Evolutionary conservation across 1,284 basidiomycete species (phyloP).

Genomic region (Cutaneotrichosporon mucoides): DNA sequence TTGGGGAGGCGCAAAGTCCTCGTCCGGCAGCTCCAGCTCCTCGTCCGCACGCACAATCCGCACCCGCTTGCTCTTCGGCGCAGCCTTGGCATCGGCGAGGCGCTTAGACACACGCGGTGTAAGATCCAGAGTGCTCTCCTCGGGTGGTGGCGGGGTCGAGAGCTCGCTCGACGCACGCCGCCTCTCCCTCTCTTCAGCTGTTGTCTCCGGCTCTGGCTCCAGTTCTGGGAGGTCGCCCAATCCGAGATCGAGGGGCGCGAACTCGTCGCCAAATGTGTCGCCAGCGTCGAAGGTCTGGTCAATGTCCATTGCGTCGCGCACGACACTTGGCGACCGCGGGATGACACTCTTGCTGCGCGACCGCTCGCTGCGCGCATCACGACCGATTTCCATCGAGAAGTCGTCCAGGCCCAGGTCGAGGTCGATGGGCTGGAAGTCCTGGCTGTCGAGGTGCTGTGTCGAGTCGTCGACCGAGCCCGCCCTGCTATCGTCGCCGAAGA

Average conservation of each 20-base stretch:
- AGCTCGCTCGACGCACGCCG: conserved; percentile 53
- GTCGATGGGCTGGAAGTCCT: conserved; percentile 60
- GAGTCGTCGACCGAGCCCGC: conserved; percentile 34
- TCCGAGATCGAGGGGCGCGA: conserved; percentile 10
- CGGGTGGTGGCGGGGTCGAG: conserved; percentile 43
- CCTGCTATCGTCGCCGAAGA: conserved; percentile 39
- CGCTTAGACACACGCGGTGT: conserved; percentile 55
- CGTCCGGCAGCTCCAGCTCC: conserved; percentile 75
- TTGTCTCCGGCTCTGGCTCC: background rate
- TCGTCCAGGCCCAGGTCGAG: conserved; percentile 33
- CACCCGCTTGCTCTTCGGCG: conserved; percentile 55
- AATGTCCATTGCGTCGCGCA: conserved; percentile 50
- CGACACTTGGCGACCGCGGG: conserved; percentile 2
- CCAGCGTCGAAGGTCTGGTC: conserved; percentile 17
- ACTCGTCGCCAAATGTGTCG: conserved; percentile 7
- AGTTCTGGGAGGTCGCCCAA: conserved; percentile 47
- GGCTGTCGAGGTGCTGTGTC: conserved; percentile 67
- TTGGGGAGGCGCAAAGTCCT: conserved; percentile 59
- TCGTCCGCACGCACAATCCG: conserved; percentile 56
- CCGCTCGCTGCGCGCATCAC: conserved; percentile 56
- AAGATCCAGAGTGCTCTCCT: conserved; percentile 43
- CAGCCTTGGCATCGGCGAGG: conserved; percentile 42
- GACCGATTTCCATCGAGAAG: conserved; percentile 64
- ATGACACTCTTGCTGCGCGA: conserved; percentile 24
- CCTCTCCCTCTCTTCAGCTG: background rate